Evolutionary conservation across 495 filamentous ascomycete genomes (phyloP).

Genomic region (Hyphodiscus hymeniophilus): DNA sequence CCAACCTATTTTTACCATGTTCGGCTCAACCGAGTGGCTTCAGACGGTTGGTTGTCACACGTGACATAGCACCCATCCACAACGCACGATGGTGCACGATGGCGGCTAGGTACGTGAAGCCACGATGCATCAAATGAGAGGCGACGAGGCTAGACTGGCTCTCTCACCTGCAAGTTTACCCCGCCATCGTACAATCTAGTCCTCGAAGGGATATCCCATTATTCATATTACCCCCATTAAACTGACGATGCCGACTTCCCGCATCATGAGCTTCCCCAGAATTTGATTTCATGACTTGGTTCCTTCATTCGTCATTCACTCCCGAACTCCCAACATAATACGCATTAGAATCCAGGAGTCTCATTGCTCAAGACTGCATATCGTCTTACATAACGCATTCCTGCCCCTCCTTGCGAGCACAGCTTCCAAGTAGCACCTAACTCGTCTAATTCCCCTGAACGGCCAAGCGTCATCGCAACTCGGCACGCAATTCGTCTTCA

Average conservation of each 20-base stretch:
- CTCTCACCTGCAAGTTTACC: not conserved
- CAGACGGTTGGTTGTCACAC: too few relatives aligned
- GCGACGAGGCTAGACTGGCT: too few relatives aligned
- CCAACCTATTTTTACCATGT: too few relatives aligned
- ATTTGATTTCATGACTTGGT: too few relatives aligned
- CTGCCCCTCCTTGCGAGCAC: not conserved
- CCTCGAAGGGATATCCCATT: not conserved
- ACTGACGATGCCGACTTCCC: not conserved
- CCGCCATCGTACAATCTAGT: not conserved
- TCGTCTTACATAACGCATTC: not conserved
- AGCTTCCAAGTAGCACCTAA: not conserved
- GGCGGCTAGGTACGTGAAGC: too few relatives aligned
- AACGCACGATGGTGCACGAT: too few relatives aligned
- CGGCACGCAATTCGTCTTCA: not conserved
- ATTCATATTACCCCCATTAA: constrained; percentile 8
- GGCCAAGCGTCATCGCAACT: not conserved
- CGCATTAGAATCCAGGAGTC: not conserved
- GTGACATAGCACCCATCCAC: too few relatives aligned
- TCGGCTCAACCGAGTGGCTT: too few relatives aligned
- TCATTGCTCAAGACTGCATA: not conserved
- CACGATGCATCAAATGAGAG: too few relatives aligned
- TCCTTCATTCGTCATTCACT: not conserved
- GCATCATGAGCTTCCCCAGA: not conserved
- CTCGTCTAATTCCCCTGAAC: not conserved
- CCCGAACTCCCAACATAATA: not conserved